Evolutionary conservation across 164 flowering plant genomes (phyloP), one percentile per base, ranked within the genome.

Genomic region (Hamamelis virginiana): DNA sequence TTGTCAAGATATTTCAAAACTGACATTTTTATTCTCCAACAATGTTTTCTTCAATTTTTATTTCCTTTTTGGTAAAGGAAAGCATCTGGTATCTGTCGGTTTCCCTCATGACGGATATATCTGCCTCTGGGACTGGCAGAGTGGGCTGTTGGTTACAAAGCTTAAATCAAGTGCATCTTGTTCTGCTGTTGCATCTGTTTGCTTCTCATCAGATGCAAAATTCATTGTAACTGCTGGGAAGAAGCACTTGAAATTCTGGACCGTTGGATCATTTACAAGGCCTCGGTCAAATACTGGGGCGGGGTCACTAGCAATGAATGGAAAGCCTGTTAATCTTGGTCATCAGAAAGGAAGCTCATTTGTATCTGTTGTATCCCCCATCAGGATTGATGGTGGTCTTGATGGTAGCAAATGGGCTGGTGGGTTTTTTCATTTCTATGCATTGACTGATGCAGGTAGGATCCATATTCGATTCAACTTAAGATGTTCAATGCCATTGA

Each of bases 181-280:
- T 69, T 77, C 82, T 59, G 76, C 76, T 27, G 68, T 85, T 74
- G 71, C 80, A 53, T 85, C 86, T 74, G 89, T 84, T 63, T 60
- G 70, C 58, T 91, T 89, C 77, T 83, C 94, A 70, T 72, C 82
- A 55, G 83, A 87, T 81, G 87, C 77, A 60, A 83, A 78, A 56
- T 77, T 69, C 68, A 69, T 91, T 61, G 69, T 86, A 58, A 86
- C 91, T 62, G 84, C 86, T 69, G 91, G 92, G 44, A 86, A 84
- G 65, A 89, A 85, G 74, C 92, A 89, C 70, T 71, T 89, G 77
- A 89, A 85, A 65, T 73, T 82, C 67, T 89, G 92, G 91, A 75
- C 78, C 45, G 26, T 88, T 64, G 80, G 78, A 58, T 69, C 78
- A 33, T 76, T 83, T 72, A 71, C 81, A 62, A 81, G 73, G 71